phyloP scores from a whole-genome alignment of 768 basidiomycete genomes.

The Macrocybe gigantea region DNA sequence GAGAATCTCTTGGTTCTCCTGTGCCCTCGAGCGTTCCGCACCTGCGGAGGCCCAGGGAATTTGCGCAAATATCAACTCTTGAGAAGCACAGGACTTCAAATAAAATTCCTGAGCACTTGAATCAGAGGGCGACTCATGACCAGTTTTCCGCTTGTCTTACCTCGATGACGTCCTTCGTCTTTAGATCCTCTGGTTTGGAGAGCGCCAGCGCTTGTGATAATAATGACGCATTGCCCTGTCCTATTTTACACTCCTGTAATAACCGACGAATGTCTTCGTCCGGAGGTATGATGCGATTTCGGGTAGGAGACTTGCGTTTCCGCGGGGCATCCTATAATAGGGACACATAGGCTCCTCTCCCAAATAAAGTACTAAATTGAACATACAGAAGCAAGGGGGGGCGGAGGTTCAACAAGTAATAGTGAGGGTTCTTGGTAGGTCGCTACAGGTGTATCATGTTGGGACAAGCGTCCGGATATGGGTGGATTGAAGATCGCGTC shows the following conservation, averaged over 20 bases:
- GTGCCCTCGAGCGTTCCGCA: constrained; percentile 62
- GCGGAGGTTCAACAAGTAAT: constrained; percentile 13
- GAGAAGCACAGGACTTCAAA: constrained; percentile 69
- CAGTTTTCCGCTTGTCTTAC: constrained; percentile 19
- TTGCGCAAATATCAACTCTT: constrained; percentile 81
- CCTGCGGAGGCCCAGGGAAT: constrained; percentile 88
- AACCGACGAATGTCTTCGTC: constrained; percentile 84
- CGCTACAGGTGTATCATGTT: constrained; percentile 29
- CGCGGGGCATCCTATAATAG: constrained; percentile 17
- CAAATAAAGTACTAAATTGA: constrained; percentile 1
- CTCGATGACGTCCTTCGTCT: constrained; percentile 58
- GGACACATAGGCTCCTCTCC: constrained; percentile 6
- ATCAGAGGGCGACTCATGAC: background rate
- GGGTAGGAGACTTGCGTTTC: constrained; percentile 32
- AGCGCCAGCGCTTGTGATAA: constrained; percentile 66
- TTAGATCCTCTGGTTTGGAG: constrained; percentile 67
- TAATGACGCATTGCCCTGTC: constrained; percentile 72
- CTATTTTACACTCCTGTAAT: constrained; percentile 82
- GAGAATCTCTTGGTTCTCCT: constrained; percentile 18
- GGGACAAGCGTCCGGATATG: constrained; percentile 31
- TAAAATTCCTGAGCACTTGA: constrained; percentile 68
- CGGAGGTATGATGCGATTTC: constrained; percentile 51
- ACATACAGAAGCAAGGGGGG: constrained; percentile 12
- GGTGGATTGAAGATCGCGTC: constrained; percentile 80
- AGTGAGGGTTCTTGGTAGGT: constrained; percentile 31